phyloP scores from a whole-genome alignment of 768 basidiomycete species.

The Pleurotus tuber-regium region DNA sequence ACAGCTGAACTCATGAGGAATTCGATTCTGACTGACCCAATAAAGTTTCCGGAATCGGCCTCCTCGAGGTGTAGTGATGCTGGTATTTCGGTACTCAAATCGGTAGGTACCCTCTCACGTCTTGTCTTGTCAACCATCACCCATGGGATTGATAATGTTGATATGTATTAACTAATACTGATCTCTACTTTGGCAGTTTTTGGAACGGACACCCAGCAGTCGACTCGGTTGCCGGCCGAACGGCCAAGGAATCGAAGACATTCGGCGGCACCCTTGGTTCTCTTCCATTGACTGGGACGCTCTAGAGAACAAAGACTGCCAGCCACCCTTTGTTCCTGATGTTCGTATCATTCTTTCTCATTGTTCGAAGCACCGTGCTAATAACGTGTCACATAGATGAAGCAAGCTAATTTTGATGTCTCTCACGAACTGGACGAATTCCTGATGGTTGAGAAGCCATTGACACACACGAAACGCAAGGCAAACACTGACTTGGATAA shows the following conservation, averaged over 20 bases:
- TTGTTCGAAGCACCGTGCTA: slow-evolving; percentile 5
- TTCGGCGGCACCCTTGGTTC: slow-evolving; percentile 88
- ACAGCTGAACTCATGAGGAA: slow-evolving; percentile 87
- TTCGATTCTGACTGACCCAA: slow-evolving; percentile 76
- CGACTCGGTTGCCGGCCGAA: slow-evolving; percentile 79
- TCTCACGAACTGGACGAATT: slow-evolving; percentile 97
- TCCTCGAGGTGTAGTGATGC: slow-evolving; percentile 58
- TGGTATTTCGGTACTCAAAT: slow-evolving; percentile 62
- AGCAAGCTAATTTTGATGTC: slow-evolving; percentile 97
- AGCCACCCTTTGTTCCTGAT: slow-evolving; percentile 89
- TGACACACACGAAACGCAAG: slow-evolving; percentile 92
- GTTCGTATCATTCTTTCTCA: slow-evolving; percentile 48
- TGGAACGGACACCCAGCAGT: slow-evolving; percentile 76
- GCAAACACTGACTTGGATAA: slow-evolving; percentile 80
- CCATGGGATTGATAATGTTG: slow-evolving; percentile 4
- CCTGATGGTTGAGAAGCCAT: slow-evolving; percentile 95
- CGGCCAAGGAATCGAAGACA: slow-evolving; percentile 70
- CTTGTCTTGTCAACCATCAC: no score
- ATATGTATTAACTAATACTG: slow-evolving; percentile 15
- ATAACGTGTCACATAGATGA: slow-evolving; percentile 54
- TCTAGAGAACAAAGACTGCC: slow-evolving; percentile 63
- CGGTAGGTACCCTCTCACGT: slow-evolving; percentile 45
- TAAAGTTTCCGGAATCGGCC: slow-evolving; percentile 75
- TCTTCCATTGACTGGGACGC: slow-evolving; percentile 74
- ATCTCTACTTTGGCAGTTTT: slow-evolving; percentile 49